Base-by-base conservation (phyloP, 2,329 filamentous ascomycete species). In the Mycosphaerella sp. region DNA sequence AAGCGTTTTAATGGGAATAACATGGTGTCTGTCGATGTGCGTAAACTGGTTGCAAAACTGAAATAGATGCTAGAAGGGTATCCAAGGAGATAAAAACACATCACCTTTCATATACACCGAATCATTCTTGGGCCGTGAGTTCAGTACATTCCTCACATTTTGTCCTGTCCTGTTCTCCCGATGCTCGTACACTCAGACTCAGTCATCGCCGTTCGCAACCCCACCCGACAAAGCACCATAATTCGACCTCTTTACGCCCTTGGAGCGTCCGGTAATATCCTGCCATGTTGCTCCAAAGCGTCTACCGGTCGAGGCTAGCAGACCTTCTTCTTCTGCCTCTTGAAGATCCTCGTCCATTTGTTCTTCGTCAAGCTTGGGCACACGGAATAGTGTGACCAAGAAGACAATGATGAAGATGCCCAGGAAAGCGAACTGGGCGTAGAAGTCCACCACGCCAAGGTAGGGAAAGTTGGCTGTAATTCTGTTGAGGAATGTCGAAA, bases 381-480 rank as follows among this genome's bases (percentile, higher is more conserved):
- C 84, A 41, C 86, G 83, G 78, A 97, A 85, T 0, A 96, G 73
- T 2, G 87, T 83, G 0, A 87, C 86, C 21, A 89, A 55, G 63
- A 95, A 87, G 10, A 95, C 84, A 51, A 95, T 73, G 8, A 95
- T 70, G 71, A 95, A 96, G 17, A 96, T 72, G 23, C 67, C 78
- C 42, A 98, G 73, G 74, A 98, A 97, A 10, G 80, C 87, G 67
- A 96, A 97, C 66, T 98, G 93, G 0, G 90, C 88, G 90, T 91
- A 98, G 71, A 97, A 98, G 62, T 89, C 81, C n/a, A 97, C 75
- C 9, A 86, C 83, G 9, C 93, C 93, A 66, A 98, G 95, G 68
- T 96, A 89, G 5, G 93, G 91, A 79, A 93, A 98, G 68, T 95
- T 95, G 66, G 95, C 81, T 21, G 88, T 91, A 57, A 96, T 82